Evolutionary conservation across 495 filamentous ascomycete genomes (phyloP).

Genomic region (Lindgomyces ingoldianus): DNA sequence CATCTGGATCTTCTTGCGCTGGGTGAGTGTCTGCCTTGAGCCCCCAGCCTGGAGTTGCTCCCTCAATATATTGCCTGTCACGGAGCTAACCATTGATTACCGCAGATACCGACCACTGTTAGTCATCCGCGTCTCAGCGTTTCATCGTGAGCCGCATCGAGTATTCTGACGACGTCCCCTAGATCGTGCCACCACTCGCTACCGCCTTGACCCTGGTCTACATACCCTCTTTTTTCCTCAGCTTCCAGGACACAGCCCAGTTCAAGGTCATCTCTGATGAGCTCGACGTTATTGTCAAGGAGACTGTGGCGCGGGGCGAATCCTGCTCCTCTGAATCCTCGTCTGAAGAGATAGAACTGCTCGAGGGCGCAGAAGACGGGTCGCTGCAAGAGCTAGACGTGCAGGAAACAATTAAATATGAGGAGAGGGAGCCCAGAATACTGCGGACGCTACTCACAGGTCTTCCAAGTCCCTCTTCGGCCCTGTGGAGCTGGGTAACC

Average conservation of each 20-base stretch:
- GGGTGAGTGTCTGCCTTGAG: conserved; percentile 57
- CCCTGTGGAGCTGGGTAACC: conserved; percentile 62
- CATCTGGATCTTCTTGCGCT: conserved; percentile 80
- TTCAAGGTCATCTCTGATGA: conserved; percentile 62
- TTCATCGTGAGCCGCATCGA: conserved; percentile 30
- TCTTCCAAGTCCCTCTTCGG: conserved; percentile 66
- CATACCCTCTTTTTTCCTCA: conserved; percentile 64
- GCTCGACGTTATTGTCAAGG: conserved; percentile 60
- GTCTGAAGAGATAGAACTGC: conserved; percentile 39
- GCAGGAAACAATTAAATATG: conserved; percentile 44
- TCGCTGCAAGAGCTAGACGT: conserved; percentile 45
- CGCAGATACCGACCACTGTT: conserved; percentile 35
- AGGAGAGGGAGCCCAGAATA: conserved; percentile 41
- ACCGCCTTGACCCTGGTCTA: conserved; percentile 74
- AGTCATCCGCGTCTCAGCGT: conserved; percentile 5
- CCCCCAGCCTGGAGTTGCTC: neutral
- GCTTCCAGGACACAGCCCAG: conserved; percentile 57
- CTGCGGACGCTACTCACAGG: conserved; percentile 72
- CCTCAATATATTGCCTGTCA: conserved; percentile 15
- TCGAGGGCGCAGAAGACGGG: conserved; percentile 39
- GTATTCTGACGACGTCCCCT: conserved; percentile 46
- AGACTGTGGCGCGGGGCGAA: conserved; percentile 47
- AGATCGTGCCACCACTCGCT: conserved; percentile 57
- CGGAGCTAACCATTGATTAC: conserved; percentile 19
- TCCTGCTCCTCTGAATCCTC: conserved; percentile 17